phyloP scores from a whole-genome alignment of 1,139 yeast species.

The Wickerhamiella pararugosa region DNA sequence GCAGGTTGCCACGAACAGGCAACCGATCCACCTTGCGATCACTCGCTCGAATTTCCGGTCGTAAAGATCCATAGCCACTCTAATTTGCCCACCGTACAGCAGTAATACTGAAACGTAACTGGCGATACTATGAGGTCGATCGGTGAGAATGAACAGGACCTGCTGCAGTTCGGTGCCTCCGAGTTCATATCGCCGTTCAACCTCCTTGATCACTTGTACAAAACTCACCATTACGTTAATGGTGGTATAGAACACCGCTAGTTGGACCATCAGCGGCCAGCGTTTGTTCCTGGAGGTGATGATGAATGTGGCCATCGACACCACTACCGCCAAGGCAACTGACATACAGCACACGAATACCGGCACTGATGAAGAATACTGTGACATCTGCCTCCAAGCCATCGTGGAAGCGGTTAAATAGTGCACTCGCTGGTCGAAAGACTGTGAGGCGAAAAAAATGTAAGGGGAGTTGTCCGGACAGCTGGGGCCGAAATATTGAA shows the following conservation, averaged over 20 bases:
- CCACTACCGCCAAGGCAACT: conserved; percentile 1
- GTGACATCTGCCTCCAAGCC: neutral
- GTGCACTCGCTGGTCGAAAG: neutral
- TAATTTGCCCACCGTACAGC: conserved; percentile 60
- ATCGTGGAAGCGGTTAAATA: conserved; percentile 1
- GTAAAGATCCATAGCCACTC: conserved; percentile 57
- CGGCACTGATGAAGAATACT: conserved; percentile 2
- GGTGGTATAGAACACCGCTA: conserved; percentile 16
- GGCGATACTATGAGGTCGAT: neutral
- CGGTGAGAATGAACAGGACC: neutral
- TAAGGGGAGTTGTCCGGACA: conserved; percentile 4
- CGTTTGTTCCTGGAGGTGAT: conserved; percentile 12
- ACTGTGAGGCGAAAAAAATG: neutral
- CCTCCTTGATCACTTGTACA: conserved; percentile 33
- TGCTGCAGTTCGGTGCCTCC: conserved; percentile 2
- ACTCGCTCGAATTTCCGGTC: conserved; percentile 59
- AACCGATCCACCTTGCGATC: conserved; percentile 47
- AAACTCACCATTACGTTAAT: conserved; percentile 35
- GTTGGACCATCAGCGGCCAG: conserved; percentile 27
- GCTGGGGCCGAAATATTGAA: conserved; percentile 7
- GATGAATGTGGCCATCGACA: conserved; percentile 1
- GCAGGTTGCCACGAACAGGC: conserved; percentile 38
- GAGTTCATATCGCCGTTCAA: conserved; percentile 32
- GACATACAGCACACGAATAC: conserved; percentile 1
- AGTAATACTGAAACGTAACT: conserved; percentile 23